Base-by-base conservation (phyloP, 768 basidiomycete species). In the Boletales sp. region DNA sequence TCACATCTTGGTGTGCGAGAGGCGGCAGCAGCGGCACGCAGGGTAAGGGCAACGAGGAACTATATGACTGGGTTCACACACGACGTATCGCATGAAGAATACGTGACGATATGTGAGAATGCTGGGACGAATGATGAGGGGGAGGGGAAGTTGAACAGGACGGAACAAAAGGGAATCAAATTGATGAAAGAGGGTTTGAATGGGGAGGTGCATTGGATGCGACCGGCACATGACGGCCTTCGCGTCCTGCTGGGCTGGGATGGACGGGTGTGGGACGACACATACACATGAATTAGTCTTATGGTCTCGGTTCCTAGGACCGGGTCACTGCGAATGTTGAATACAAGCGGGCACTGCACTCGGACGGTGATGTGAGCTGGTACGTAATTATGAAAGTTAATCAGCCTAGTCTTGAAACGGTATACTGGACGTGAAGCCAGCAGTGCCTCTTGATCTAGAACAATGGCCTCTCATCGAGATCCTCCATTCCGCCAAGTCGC, bases 1-100 rank as follows among this genome's bases (percentile, higher is more conserved):
- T 92, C 90, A 8, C 93, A 95, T 65, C 79, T 89, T 59, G 88
- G 88, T 5, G 60, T 93, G n/a, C 72, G 70, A 30, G 77, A 86
- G 54, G 76, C 90, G 2, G 69, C 90, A 4, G 67, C 64, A 10
- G 66, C 77, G 2, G 78, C 84, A 25, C 69, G 82, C 53, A 72
- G 76, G 53, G 69, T 93, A 46, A 72, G 76, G 17, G 83, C 88
- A 6, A 56, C 54, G 35, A 73, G 79, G 57, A 90, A 82, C 14
- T 93, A 93, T 62, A 65, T 90, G 49, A 78, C 77, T 9, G 90
- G 91, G 10, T 86, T 89, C 65, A 77, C 78, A 19, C 90, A 93
- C 61, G 81, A 85, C n/a, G 72, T 89, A 30, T 70, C 81, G 1
- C 90, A 94, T 60, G 86, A 86, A 15, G 87, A 90, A 61, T 91